A percentile compares a stretch with the other conserved stretches of the same genome.
phyloP scores from a whole-genome alignment of 202 grass and related monocot species.

The Setaria italica region DNA sequence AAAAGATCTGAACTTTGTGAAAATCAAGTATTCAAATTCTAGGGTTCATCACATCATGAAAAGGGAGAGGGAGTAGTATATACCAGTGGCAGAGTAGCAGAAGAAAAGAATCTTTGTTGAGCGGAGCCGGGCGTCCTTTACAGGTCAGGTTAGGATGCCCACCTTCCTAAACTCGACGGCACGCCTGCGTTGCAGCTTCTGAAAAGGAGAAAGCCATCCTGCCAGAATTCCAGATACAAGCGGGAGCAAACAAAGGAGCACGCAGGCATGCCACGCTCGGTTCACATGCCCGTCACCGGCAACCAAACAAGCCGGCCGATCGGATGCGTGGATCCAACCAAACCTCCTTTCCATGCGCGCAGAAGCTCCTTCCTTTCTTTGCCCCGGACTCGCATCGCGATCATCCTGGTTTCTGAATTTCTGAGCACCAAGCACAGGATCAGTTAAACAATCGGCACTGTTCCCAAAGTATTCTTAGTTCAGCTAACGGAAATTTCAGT shows the following conservation, averaged over 20 bases:
- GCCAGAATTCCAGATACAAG: conserved; percentile 38
- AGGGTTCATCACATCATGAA: background rate
- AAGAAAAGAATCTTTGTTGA: conserved; percentile 28
- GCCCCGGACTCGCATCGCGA: background rate
- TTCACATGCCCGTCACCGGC: conserved; percentile 42
- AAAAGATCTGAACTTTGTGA: background rate
- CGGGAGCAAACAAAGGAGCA: conserved; percentile 43
- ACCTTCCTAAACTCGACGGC: conserved; percentile 44
- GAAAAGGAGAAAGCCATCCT: conserved; percentile 43
- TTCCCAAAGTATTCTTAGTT: background rate
- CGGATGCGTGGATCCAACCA: conserved; percentile 40
- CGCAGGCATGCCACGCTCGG: background rate
- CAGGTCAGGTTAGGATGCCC: conserved; percentile 22
- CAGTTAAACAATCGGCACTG: background rate
- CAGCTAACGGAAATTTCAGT: background rate
- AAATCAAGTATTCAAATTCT: background rate
- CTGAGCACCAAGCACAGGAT: background rate
- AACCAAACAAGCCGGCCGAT: conserved; percentile 32
- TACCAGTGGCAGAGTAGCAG: background rate
- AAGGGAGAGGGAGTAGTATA: background rate
- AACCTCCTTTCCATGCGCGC: conserved; percentile 32
- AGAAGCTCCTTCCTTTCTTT: conserved; percentile 10
- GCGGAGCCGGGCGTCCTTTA: background rate
- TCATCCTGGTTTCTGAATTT: background rate
- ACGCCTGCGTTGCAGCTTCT: conserved; percentile 7